These are phyloP conservation scores for Backusella tuberculispora DNA, from an alignment of 192 early-diverging fungal genomes.

Conservation along the genomic window DNA sequence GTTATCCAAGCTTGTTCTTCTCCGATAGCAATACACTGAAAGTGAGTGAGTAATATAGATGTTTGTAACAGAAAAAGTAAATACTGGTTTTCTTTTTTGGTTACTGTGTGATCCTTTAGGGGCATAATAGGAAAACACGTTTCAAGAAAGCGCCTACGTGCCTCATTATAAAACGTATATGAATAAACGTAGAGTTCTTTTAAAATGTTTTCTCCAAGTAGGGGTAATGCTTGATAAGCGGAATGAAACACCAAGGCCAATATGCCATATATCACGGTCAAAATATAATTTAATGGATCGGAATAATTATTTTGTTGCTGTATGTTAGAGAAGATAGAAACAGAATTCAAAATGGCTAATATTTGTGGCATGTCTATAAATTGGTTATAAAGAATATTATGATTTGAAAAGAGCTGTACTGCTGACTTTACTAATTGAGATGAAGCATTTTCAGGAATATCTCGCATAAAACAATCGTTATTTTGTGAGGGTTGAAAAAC, in stretches of 20 bases:
- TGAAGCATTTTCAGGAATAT: neutral
- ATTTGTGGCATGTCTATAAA: conserved; percentile 13
- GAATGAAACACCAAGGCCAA: conserved; percentile 16
- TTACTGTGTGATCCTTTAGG: neutral
- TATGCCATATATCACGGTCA: conserved; percentile 5
- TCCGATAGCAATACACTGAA: conserved; percentile 19
- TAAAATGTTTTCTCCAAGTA: neutral
- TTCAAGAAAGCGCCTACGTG: neutral
- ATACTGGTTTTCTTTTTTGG: neutral
- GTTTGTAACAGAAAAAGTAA: neutral
- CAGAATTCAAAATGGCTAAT: neutral
- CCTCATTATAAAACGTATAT: conserved; percentile 1
- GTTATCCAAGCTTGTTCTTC: conserved; percentile 24
- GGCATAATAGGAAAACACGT: neutral
- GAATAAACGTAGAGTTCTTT: conserved; percentile 1
- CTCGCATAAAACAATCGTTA: neutral
- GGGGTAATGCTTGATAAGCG: conserved; percentile 4
- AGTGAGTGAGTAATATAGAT: conserved; percentile 20
- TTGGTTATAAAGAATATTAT: conserved; percentile 1
- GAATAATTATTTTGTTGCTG: neutral
- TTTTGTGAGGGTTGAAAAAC: neutral
- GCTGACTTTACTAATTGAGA: neutral
- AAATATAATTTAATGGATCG: neutral
- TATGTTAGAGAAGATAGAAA: neutral
- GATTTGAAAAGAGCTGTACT: neutral